Percentiles rank a stretch among this genome's conserved stretches.
Evolutionary conservation across 768 basidiomycete genomes (phyloP).

Genomic region (Pisolithus marmoratus): DNA sequence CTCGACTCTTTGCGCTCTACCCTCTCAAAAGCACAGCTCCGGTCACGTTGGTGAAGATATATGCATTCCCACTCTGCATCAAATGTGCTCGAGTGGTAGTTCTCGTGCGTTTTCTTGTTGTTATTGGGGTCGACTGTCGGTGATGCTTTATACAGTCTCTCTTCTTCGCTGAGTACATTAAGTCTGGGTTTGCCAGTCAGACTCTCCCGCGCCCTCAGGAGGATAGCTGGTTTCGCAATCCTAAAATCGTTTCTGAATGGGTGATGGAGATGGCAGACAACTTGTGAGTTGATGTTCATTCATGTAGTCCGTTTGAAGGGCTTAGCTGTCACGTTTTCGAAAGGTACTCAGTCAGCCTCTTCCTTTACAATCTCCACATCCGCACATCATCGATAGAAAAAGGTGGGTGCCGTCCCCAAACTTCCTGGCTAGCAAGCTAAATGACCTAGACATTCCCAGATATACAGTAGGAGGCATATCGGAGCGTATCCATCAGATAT

Average conservation of each 20-base stretch:
- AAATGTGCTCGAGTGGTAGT: conserved; percentile 26
- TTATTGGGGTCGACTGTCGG: not conserved
- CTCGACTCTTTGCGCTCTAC: conserved; percentile 32
- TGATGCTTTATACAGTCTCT: not conserved
- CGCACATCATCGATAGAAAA: not conserved
- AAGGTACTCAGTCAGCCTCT: conserved; percentile 24
- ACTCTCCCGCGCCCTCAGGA: not conserved
- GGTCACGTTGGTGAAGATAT: conserved; percentile 14
- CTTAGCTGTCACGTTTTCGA: not conserved
- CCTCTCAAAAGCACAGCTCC: conserved; percentile 17
- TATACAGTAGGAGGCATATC: conserved; percentile 12
- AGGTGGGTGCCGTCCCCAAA: not conserved
- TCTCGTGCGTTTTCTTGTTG: conserved; percentile 1
- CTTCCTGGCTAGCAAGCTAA: not conserved
- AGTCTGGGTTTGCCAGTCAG: not conserved
- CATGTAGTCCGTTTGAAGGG: not conserved
- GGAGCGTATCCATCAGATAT: conserved; percentile 25
- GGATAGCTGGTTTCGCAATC: not conserved
- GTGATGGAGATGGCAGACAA: conserved; percentile 31
- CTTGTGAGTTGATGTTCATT: conserved; percentile 16
- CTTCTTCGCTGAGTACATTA: not conserved
- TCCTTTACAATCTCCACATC: conserved; percentile 20
- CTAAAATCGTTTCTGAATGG: conserved; percentile 27
- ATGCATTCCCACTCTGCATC: conserved; percentile 23
- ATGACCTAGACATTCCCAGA: not conserved